Base-by-base conservation (phyloP, 805 yeast genomes). In the Metschnikowia drakensbergensis region DNA sequence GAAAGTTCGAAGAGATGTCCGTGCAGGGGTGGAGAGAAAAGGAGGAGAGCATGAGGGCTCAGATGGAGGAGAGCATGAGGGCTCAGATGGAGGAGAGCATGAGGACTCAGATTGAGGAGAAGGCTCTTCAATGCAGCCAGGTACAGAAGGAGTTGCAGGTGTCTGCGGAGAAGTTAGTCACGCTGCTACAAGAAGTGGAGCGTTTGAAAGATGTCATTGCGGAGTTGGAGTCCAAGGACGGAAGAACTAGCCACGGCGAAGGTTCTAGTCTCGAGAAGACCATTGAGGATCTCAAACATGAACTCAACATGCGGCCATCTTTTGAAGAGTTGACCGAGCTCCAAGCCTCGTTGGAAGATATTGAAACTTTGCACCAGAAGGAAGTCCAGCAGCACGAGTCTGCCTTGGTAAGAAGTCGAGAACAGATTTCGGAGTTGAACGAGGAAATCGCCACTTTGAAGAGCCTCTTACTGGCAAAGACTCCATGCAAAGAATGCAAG, bases 291-390 rank as follows among this genome's bases (percentile, higher is more conserved):
- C 54, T 72, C 38, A 55, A 59, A 37, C 60, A 61, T 37, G 67
- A 71, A 51, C 59, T 72, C 4, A 66, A 64, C 8, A 54, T 61
- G 44, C 59, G 79, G 46, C 80, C 80, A 1, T 62, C 75, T 0
- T 58, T 66, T 33, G 70, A 68, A 9, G 77, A 76, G 54, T 52
- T 74, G 22, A 63, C 69, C 6, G 78, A 75, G 45, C 62, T 76
- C 5, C 77, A 76, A 52, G 63, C 60, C n/a, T 58, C 71, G 6
- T 54, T 72, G 45, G 75, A 75, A 37, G 77, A 75, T 49, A 58
- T 75, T 44, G 76, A 75, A 25, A 50, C 63, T 6, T 55, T 71
- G 30, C 76, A 75, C 46, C 66, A 67, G 44, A 55, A 57, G 26
- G 73, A 68, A 62, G 37, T 67, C 54, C 42, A 57, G 46, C 50